A percentile compares a stretch with the other conserved stretches of the same genome.
These are phyloP conservation scores for Trichophyton simii DNA, from an alignment of 2,329 filamentous ascomycete genomes.

Conservation along the genomic window DNA sequence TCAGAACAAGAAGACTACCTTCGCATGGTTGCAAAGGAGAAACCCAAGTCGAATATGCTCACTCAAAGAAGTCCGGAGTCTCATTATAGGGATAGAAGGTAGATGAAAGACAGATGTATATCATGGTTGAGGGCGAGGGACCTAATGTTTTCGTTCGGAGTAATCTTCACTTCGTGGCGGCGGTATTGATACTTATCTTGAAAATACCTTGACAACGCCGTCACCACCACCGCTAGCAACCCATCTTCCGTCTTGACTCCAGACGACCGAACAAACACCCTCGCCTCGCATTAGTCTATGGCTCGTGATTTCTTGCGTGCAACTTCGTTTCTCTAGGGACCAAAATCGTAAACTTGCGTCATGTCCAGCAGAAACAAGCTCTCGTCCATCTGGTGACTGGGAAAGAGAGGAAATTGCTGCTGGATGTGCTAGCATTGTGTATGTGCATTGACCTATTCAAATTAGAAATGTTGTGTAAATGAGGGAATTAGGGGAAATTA, in stretches of 20 bases:
- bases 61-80: background rate
- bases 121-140: background rate
- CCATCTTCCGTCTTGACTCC: constrained; percentile 90
- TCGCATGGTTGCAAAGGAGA: background rate
- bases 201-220: constrained; percentile 86
- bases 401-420: constrained; percentile 84
- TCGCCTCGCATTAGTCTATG: constrained; percentile 93
- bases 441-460: constrained; percentile 82
- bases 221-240: constrained; percentile 92
- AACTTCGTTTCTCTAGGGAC: constrained; percentile 89
- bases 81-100: background rate
- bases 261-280: constrained; percentile 84
- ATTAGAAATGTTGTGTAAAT: constrained; percentile 11
- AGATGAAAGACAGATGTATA: background rate
- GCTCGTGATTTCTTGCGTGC: constrained; percentile 86
- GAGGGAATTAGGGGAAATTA: constrained; percentile 8
- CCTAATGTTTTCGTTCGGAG: background rate
- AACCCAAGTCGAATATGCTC: background rate
- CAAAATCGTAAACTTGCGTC: constrained; percentile 94
- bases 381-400: constrained; percentile 80
- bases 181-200: constrained; percentile 20
- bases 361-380: constrained; percentile 90
- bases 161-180: background rate
- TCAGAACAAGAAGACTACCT: background rate
- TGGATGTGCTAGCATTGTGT: constrained; percentile 95